A percentile compares a stretch with the other conserved stretches of the same genome.
Evolutionary conservation across 2,329 filamentous ascomycete genomes (phyloP).

Genomic region (Fusarium denticulatum): DNA sequence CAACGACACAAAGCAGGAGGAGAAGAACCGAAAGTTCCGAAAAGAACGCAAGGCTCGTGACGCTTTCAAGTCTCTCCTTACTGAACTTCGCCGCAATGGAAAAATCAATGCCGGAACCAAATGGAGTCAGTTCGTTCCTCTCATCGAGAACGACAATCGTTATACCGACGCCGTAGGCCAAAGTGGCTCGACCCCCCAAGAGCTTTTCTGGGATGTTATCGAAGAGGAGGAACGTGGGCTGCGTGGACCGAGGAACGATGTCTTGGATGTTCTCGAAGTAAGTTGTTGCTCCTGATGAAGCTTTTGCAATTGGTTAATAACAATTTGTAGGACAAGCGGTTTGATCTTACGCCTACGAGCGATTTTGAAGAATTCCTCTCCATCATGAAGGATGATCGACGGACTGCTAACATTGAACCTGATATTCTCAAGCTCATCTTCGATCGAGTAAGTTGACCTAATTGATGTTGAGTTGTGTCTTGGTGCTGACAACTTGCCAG

Average conservation of each 20-base stretch:
- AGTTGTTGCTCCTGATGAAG: constrained; percentile 48
- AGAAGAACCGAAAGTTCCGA: constrained; percentile 83
- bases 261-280: constrained; percentile 89
- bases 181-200: constrained; percentile 83
- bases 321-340: constrained; percentile 78
- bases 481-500: constrained; percentile 50
- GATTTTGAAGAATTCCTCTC: constrained; percentile 87
- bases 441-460: constrained; percentile 69
- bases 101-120: constrained; percentile 91
- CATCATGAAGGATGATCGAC: constrained; percentile 85
- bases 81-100: constrained; percentile 76
- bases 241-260: constrained; percentile 81
- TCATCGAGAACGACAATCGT: constrained; percentile 82
- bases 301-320: constrained; percentile 10
- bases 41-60: constrained; percentile 89
- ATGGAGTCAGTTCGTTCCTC: constrained; percentile 82
- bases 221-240: constrained; percentile 94
- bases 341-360: constrained; percentile 88
- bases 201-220: constrained; percentile 94
- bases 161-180: constrained; percentile 87
- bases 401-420: constrained; percentile 86
- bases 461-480: background rate
- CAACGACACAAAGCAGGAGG: constrained; percentile 89
- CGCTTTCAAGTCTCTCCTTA: constrained; percentile 77
- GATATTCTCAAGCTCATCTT: constrained; percentile 85